Conservation (phyloP, 495 filamentous ascomycete genomes). For the Daldinia caldariorum region DNA sequence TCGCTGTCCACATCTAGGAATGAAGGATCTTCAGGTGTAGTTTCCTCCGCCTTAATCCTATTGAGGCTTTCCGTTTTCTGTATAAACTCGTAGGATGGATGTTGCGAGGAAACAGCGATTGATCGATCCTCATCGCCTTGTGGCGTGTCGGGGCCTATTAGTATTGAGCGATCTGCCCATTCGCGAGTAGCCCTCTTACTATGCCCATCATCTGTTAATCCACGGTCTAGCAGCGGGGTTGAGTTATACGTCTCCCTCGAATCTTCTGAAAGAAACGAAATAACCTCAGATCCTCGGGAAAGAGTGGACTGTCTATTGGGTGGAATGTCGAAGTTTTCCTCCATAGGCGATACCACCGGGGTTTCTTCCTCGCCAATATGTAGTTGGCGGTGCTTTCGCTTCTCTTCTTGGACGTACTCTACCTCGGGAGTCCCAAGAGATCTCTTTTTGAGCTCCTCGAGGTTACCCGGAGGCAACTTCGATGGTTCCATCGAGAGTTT, state of each 20-base stretch:
- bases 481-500: slow-evolving; percentile 54
- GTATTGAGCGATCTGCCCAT: slow-evolving; percentile 59
- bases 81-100: slow-evolving; percentile 61
- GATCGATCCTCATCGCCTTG: slow-evolving; percentile 47
- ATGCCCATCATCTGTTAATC: slow-evolving; percentile 66
- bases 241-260: slow-evolving; percentile 74
- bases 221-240: slow-evolving; percentile 78
- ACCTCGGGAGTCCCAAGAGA: slow-evolving; percentile 31
- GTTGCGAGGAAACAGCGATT: slow-evolving; percentile 38
- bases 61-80: slow-evolving; percentile 58
- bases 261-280: slow-evolving; percentile 61
- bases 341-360: slow-evolving; percentile 32
- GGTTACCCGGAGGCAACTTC: slow-evolving; percentile 29
- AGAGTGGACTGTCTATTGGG: slow-evolving; percentile 21
- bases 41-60: slow-evolving; percentile 45
- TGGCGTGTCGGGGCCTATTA: slow-evolving; percentile 51
- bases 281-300: slow-evolving; percentile 46
- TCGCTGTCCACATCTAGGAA: slow-evolving; percentile 76
- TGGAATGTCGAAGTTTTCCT: slow-evolving; percentile 25
- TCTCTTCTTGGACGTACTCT: slow-evolving; percentile 52
- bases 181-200: slow-evolving; percentile 53
- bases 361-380: slow-evolving; percentile 55
- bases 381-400: slow-evolving; percentile 58
- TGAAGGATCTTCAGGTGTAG: slow-evolving; percentile 58
- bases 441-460: slow-evolving; percentile 25